Evolutionary conservation across 352 stramenopile species (phyloP), one percentile per base, ranked within the genome.

Genomic region (Phytopythium cucurbitacearum): DNA sequence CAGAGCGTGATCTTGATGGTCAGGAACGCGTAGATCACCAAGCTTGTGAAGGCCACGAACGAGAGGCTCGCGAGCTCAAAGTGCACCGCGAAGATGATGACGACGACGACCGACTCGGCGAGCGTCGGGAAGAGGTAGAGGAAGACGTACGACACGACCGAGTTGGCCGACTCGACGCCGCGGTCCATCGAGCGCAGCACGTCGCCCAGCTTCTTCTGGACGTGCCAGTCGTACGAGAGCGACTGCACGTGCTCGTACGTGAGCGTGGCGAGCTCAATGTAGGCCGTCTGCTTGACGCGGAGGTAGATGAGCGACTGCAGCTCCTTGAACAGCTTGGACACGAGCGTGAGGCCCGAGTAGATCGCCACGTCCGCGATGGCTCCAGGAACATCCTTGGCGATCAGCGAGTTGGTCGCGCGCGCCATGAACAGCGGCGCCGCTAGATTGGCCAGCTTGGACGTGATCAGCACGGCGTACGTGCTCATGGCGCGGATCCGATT

Each of bases 1-100:
- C 96, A 99, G 0, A 99, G 64, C 11, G 97, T 99, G 38, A 99
- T 89, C 54, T 97, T 85, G 46, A 99, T 97, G 1, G 96, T 99
- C 52, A 98, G 76, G 13, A 91, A 85, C 11, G 95, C 87, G 65
- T 99, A 99, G 1, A 97, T 48, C n/a, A 97, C 93, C 0, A 99
- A 84, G 62, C 94, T 98, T 32, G 87, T 85, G 62, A 99, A 98
- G 3, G 97, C 89, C 11, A 96, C 73, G 32, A 97, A 87, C 8
- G 89, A 94, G 37, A 99, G 65, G 5, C 76, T 78, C 42, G 92
- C 95, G 52, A 98, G 80, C 56, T 96, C 73, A 63, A 98, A 99
- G 57, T 98, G 93, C 40, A 87, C 74, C 1, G 85, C 83, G 44
- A 96, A 96, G 60, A 97, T 96, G 40, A 96, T 71, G 37, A 96